phyloP scores from a whole-genome alignment of 169 alveolate genomes.

The Plasmodium adleri region DNA sequence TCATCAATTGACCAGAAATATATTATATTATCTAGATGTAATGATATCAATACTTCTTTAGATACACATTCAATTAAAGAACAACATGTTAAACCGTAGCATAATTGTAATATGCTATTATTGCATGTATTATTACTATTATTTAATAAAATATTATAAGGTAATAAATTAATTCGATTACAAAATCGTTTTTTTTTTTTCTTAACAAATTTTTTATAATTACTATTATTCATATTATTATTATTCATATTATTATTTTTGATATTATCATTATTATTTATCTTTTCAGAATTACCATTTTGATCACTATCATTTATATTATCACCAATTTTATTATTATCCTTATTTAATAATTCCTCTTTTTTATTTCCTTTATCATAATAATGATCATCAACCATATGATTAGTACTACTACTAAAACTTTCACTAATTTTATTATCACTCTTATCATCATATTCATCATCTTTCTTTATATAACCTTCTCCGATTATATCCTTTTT shows the following conservation, averaged over 20 bases:
- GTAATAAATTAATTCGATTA: constrained; percentile 44
- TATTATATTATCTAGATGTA: constrained; percentile 45
- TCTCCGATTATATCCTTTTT: not conserved
- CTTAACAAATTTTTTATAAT: not conserved
- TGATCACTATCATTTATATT: not conserved
- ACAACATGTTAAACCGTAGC: constrained; percentile 62
- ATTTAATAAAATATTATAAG: constrained; percentile 56
- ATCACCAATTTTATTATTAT: not conserved
- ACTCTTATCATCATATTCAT: not conserved
- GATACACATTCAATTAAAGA: constrained; percentile 68
- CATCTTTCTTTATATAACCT: not conserved
- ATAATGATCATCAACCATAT: not conserved
- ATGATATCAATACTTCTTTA: constrained; percentile 60
- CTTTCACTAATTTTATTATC: not conserved
- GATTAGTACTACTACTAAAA: not conserved
- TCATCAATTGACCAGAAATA: constrained; percentile 76
- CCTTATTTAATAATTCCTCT: not conserved
- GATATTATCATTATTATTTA: not conserved
- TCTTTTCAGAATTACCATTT: not conserved
- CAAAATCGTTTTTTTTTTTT: not conserved
- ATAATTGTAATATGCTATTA: constrained; percentile 52
- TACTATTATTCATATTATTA: not conserved
- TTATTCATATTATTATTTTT: not conserved
- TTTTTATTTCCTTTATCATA: not conserved
- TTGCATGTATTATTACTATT: constrained; percentile 46